Evolutionary conservation across 2,329 filamentous ascomycete genomes (phyloP).

Genomic region (Apiospora koreana): DNA sequence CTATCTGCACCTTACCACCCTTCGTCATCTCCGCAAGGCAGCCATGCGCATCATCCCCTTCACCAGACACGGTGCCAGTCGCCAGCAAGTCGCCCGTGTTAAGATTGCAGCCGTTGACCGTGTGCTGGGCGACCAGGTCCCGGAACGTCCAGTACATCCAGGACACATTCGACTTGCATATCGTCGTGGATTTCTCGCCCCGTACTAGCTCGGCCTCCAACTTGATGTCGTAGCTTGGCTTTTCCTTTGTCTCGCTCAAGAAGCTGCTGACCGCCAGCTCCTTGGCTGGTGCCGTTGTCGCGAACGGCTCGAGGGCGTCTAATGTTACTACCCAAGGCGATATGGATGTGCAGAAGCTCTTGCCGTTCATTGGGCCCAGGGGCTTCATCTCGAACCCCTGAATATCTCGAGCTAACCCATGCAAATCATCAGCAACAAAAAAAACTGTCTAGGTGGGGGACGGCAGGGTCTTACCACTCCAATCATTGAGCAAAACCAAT

Average conservation of each 20-base stretch:
- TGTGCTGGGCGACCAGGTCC: conserved; percentile 39
- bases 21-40: conserved; percentile 43
- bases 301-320: conserved; percentile 62
- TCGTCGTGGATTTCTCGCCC: conserved; percentile 23
- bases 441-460: neutral
- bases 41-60: conserved; percentile 34
- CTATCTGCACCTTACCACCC: conserved; percentile 34
- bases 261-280: conserved; percentile 30
- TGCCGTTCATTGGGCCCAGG: conserved; percentile 61
- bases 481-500: conserved; percentile 64
- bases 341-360: conserved; percentile 60
- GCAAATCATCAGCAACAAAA: neutral
- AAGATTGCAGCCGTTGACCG: conserved; percentile 37
- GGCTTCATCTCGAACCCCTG: conserved; percentile 63
- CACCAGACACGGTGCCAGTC: conserved; percentile 43
- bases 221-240: conserved; percentile 36
- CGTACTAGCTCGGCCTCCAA: conserved; percentile 19
- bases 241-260: conserved; percentile 34
- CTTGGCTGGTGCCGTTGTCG: conserved; percentile 37
- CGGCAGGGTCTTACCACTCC: conserved; percentile 41
- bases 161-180: conserved; percentile 31
- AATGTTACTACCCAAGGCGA: conserved; percentile 63
- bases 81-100: conserved; percentile 42
- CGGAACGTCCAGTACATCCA: conserved; percentile 41
- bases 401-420: conserved; percentile 54